Conservation (phyloP, 805 yeast species). For the Saitoella complicata region DNA sequence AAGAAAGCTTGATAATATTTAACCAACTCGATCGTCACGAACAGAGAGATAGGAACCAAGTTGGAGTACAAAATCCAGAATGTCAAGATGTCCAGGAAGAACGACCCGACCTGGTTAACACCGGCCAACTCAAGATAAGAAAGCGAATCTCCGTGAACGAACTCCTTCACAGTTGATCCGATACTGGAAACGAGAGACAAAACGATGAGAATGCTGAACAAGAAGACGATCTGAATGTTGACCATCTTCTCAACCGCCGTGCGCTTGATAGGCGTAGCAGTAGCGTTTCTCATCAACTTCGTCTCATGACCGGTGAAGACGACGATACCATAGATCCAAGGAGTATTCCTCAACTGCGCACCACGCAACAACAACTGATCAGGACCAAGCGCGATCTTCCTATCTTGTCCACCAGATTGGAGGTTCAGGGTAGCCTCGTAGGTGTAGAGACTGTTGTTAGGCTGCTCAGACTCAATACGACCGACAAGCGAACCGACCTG, state of each 20-base stretch:
- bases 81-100: conserved; percentile 76
- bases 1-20: conserved; percentile 89
- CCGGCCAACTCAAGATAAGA: conserved; percentile 55
- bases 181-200: conserved; percentile 66
- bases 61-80: conserved; percentile 94
- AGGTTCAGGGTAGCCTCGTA: conserved; percentile 74
- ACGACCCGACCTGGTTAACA: conserved; percentile 48
- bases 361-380: conserved; percentile 89
- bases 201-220: conserved; percentile 63
- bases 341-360: conserved; percentile 86
- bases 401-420: conserved; percentile 23
- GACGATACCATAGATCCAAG: conserved; percentile 87
- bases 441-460: conserved; percentile 85
- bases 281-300: conserved; percentile 93
- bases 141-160: conserved; percentile 28
- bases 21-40: conserved; percentile 90
- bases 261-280: conserved; percentile 93
- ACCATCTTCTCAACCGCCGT: conserved; percentile 95
- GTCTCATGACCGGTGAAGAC: conserved; percentile 98
- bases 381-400: conserved; percentile 55
- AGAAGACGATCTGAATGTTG: conserved; percentile 76
- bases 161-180: conserved; percentile 37
- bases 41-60: conserved; percentile 85
- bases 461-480: conserved; percentile 66
- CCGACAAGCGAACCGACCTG: conserved; percentile 41